A percentile compares a stretch with the other conserved stretches of the same genome.
Conservation (phyloP, 2,329 filamentous ascomycete genomes). For the Cladobotryum mycophilum region DNA sequence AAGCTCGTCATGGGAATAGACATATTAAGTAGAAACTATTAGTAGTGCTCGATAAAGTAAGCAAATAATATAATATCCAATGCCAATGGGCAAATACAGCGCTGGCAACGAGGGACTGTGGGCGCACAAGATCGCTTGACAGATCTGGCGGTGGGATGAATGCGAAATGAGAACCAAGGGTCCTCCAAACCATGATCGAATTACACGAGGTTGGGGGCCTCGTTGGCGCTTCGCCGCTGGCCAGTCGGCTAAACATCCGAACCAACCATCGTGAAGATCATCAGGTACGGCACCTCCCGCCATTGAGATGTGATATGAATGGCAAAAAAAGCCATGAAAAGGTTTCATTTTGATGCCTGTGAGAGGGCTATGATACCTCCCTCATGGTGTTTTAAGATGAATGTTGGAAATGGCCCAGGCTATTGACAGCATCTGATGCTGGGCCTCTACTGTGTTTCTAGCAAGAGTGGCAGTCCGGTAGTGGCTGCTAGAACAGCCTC, state of each 20-base stretch:
- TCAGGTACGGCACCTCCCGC: conserved; percentile 2
- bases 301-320: not conserved
- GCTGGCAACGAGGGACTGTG: not conserved
- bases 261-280: conserved; percentile 10
- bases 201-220: conserved; percentile 1
- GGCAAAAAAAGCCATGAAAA: too few relatives aligned
- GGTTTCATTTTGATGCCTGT: too few relatives aligned
- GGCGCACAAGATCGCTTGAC: not conserved
- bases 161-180: not conserved
- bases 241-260: conserved; percentile 6
- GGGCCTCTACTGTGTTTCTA: too few relatives aligned
- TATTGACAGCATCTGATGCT: too few relatives aligned
- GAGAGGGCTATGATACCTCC: too few relatives aligned
- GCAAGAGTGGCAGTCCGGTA: too few relatives aligned
- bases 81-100: not conserved
- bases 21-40: conserved; percentile 17
- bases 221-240: not conserved
- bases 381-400: too few relatives aligned
- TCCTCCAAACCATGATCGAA: not conserved
- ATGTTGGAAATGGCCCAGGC: too few relatives aligned
- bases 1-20: conserved; percentile 34
- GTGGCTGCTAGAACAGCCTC: too few relatives aligned
- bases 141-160: not conserved
- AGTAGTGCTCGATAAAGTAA: not conserved
- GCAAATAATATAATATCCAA: too few relatives aligned